phyloP scores from a whole-genome alignment of 2,329 filamentous ascomycete genomes.

The Sporothrix curviconia region DNA sequence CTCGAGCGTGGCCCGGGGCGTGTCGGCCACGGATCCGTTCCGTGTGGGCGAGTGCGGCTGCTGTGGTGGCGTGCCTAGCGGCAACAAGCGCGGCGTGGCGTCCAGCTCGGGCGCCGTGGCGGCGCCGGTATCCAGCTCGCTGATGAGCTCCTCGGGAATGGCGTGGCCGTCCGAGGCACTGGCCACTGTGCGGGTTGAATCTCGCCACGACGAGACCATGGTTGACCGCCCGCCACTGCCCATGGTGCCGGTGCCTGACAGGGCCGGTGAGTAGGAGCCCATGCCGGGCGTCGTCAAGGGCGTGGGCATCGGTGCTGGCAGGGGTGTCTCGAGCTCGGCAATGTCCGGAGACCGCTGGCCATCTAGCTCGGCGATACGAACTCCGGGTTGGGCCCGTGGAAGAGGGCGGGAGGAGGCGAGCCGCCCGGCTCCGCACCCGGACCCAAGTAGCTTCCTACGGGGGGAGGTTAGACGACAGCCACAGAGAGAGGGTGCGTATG shows the following conservation, averaged over 20 bases:
- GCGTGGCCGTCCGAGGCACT: neutral
- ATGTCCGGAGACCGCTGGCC: neutral
- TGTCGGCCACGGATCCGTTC: neutral
- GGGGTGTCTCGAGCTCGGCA: conserved; percentile 17
- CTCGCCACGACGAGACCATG: conserved; percentile 14
- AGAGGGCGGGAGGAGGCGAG: neutral
- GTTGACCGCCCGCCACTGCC: conserved; percentile 2
- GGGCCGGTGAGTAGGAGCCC: conserved; percentile 1
- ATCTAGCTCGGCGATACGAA: conserved; percentile 15
- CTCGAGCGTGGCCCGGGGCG: conserved; percentile 15
- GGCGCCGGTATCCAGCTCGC: too few relatives aligned
- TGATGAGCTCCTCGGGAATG: neutral
- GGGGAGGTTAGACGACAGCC: neutral
- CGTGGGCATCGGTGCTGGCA: neutral
- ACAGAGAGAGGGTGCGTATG: neutral
- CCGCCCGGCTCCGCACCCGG: neutral
- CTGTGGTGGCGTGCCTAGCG: too few relatives aligned
- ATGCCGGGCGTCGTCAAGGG: neutral
- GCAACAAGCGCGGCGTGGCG: neutral
- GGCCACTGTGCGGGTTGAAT: neutral
- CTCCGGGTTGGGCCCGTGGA: neutral
- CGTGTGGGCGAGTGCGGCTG: neutral
- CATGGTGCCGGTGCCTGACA: neutral
- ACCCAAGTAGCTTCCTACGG: conserved; percentile 3
- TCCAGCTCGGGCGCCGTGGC: neutral